phyloP scores from a whole-genome alignment of 2,329 filamentous ascomycete species.

The Fusarium chuoi region DNA sequence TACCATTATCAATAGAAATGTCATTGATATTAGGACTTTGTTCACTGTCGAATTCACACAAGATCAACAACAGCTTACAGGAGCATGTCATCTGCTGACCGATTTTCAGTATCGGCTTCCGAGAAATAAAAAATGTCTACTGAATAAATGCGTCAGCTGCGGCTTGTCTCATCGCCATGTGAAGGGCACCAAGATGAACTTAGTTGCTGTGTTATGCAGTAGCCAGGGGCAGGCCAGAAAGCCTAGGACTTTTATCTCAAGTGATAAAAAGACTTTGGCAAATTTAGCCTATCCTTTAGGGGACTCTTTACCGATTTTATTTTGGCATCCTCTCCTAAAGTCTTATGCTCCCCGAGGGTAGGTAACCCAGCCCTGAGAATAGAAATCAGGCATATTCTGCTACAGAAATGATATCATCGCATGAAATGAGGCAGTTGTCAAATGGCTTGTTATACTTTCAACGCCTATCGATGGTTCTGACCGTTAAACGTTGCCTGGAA shows the following conservation, averaged over 20 bases:
- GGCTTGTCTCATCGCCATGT: neutral
- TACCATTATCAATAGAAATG: too few relatives aligned
- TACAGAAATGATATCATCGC: neutral
- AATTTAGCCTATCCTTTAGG: neutral
- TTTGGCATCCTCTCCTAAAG: neutral
- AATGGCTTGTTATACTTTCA: neutral
- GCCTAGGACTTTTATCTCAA: neutral
- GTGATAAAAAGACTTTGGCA: neutral
- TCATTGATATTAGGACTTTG: too few relatives aligned
- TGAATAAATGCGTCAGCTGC: neutral
- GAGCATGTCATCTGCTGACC: neutral
- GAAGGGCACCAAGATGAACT: neutral
- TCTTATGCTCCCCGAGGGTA: neutral
- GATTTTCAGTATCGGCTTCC: neutral
- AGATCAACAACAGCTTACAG: neutral
- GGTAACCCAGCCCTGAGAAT: neutral
- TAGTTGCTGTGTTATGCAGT: neutral
- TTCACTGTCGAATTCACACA: too few relatives aligned
- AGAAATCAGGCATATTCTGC: neutral
- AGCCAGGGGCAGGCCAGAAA: neutral
- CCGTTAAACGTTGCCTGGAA: constrained; percentile 2
- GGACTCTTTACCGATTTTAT: neutral
- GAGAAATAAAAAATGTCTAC: neutral
- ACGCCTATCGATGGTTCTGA: neutral
- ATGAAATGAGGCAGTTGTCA: neutral